Conservation (phyloP, 345 rosid species). For the Citrus mangshanensis region DNA sequence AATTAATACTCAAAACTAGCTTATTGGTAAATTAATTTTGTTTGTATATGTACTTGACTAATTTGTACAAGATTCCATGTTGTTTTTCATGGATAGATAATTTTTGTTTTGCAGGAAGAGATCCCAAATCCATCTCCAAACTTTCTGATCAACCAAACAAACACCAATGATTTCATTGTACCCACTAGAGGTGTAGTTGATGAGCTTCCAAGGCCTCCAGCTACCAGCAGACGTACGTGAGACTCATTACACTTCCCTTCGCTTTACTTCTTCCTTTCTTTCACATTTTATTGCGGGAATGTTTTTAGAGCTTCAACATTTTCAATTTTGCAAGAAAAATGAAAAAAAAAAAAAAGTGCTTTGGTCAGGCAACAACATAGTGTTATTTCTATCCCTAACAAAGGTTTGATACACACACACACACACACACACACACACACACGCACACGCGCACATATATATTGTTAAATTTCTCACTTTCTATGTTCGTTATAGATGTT, state of each 20-base stretch:
- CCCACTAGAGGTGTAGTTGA: conserved; percentile 29
- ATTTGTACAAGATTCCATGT: background rate
- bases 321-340: too few relatives aligned
- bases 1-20: too few relatives aligned
- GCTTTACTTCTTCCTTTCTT: background rate
- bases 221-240: conserved; percentile 53
- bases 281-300: too few relatives aligned
- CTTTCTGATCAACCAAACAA: conserved; percentile 35
- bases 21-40: too few relatives aligned
- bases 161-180: conserved; percentile 22
- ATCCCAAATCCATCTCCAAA: conserved; percentile 37
- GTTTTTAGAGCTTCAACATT: too few relatives aligned
- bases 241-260: background rate
- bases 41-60: too few relatives aligned
- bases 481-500: background rate
- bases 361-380: background rate
- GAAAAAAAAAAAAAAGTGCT: background rate
- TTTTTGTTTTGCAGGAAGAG: conserved; percentile 35
- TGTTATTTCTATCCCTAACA: background rate
- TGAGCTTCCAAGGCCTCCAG: conserved; percentile 50
- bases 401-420: background rate
- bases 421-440: too few relatives aligned
- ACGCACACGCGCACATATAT: too few relatives aligned
- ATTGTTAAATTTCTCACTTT: background rate
- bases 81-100: background rate